Evolutionary conservation across 2,329 filamentous ascomycete genomes (phyloP).

Genomic region (Penicillium sp.): DNA sequence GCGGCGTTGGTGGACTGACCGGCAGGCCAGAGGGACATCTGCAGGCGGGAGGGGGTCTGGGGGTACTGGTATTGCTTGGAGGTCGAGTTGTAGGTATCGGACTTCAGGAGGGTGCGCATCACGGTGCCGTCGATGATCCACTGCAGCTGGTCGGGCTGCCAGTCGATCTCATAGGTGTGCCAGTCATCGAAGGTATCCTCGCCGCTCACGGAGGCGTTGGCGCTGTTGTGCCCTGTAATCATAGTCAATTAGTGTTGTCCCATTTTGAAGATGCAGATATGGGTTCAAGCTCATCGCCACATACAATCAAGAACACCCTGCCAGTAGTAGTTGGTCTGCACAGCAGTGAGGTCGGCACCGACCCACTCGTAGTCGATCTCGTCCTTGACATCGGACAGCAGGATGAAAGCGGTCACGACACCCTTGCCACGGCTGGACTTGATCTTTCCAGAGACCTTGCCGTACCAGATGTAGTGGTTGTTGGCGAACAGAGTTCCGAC

Average conservation of each 20-base stretch:
- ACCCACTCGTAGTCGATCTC: slow-evolving; percentile 98
- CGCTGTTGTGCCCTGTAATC: slow-evolving; percentile 44
- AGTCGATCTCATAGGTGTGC: slow-evolving; percentile 92
- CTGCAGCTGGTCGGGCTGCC: slow-evolving; percentile 80
- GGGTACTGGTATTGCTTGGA: slow-evolving; percentile 82
- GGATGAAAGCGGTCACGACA: slow-evolving; percentile 96
- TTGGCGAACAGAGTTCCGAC: slow-evolving; percentile 84
- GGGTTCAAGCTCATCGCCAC: slow-evolving; percentile 37
- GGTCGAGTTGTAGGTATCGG: slow-evolving; percentile 83
- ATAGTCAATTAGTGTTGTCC: not conserved
- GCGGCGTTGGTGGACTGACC: slow-evolving; percentile 74
- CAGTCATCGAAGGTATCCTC: slow-evolving; percentile 72
- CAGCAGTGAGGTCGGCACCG: slow-evolving; percentile 72
- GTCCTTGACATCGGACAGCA: slow-evolving; percentile 93
- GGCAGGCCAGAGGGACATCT: slow-evolving; percentile 95
- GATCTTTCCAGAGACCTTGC: slow-evolving; percentile 81
- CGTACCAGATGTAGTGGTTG: slow-evolving; percentile 95
- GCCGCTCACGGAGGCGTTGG: slow-evolving; percentile 61
- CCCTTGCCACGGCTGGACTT: slow-evolving; percentile 82
- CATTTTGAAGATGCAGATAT: not conserved
- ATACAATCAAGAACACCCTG: slow-evolving; percentile 89
- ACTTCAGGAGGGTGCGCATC: slow-evolving; percentile 71
- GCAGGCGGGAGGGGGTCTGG: slow-evolving; percentile 85
- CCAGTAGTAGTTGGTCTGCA: slow-evolving; percentile 96
- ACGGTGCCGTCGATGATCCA: slow-evolving; percentile 85